Evolutionary conservation across 2,329 filamentous ascomycete genomes (phyloP), one percentile per base, ranked within the genome.

Genomic region (Apiospora kogelbergensis): DNA sequence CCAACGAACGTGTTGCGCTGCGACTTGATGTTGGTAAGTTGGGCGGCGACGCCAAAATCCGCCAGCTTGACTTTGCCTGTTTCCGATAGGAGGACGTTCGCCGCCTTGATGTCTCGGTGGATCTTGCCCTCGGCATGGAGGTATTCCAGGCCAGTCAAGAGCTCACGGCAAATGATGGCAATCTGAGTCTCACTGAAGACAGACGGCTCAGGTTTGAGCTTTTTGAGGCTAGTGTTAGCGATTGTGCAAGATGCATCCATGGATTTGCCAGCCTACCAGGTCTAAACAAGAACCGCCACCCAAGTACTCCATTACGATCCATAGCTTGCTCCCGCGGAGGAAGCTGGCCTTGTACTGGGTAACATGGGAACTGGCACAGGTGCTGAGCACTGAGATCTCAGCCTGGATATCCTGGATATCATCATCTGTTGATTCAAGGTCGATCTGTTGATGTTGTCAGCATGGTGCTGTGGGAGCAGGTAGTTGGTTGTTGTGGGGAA

Each of bases 251-350:
- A n/a, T n/a, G 20, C 26, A 60, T n/a, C 9, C 33, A 30, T 26
- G 17, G 53, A 60, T 7, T 13, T 9, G 53, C 7, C 26, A 26
- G 22, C 85, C 76, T 88, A 97, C 93, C 84, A 99, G 81, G 80
- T 99, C 96, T 73, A 98, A 86, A 79, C 96, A 98, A 22, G 96
- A 98, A 48, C 96, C 96, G 72, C 96, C 96, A 6, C 96, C 96
- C 13, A 99, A 84, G 78, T 92, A 99, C 81, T 99, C 96, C 96
- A 99, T 99, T 69, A 98, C 94, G 78, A 99, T 99, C 96, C 96
- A 99, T 84, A 99, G 84, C 82, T 98, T 99, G 79, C 95, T 93
- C 33, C 96, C 96, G 74, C 93, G 90, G n/a, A 98, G 88, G 80
- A 98, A 99, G 78, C 95, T 98, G 26, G 93, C 93, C 80, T 95